Percentiles rank a stretch among this genome's conserved stretches.
Conservation (phyloP, 2,329 filamentous ascomycete genomes). For the Fusarium metavorans region DNA sequence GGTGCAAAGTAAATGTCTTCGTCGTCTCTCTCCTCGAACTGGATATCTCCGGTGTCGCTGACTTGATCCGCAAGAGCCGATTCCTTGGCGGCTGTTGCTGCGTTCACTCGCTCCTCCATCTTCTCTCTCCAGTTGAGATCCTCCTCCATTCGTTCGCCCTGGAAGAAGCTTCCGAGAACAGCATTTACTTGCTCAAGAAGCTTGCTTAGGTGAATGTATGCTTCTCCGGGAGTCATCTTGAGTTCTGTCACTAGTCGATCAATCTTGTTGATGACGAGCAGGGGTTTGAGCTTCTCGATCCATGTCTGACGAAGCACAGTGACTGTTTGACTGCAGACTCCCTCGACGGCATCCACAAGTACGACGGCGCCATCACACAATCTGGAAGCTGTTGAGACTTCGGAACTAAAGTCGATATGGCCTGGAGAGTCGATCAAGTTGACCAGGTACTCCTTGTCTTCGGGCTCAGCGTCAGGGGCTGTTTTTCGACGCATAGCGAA, state of each 20-base stretch:
- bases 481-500: constrained; percentile 89
- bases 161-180: constrained; percentile 96
- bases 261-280: constrained; percentile 98
- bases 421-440: constrained; percentile 98
- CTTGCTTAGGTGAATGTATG: constrained; percentile 89
- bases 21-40: constrained; percentile 92
- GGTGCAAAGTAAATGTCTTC: constrained; percentile 98
- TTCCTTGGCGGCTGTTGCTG: constrained; percentile 74
- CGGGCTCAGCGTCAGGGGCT: constrained; percentile 74
- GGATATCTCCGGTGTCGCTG: constrained; percentile 68
- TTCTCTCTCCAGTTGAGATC: constrained; percentile 95
- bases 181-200: constrained; percentile 97
- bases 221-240: constrained; percentile 91
- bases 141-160: constrained; percentile 98
- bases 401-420: constrained; percentile 98
- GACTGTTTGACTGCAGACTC: constrained; percentile 98
- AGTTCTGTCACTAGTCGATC: constrained; percentile 94
- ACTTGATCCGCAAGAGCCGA: constrained; percentile 59
- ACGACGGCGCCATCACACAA: constrained; percentile 95
- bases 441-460: constrained; percentile 90
- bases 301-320: constrained; percentile 95
- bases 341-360: constrained; percentile 95
- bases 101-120: constrained; percentile 87
- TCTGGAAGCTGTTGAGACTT: constrained; percentile 94
- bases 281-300: constrained; percentile 93